phyloP scores from a whole-genome alignment of 2,329 filamentous ascomycete species.

The Penicillium crustosum region DNA sequence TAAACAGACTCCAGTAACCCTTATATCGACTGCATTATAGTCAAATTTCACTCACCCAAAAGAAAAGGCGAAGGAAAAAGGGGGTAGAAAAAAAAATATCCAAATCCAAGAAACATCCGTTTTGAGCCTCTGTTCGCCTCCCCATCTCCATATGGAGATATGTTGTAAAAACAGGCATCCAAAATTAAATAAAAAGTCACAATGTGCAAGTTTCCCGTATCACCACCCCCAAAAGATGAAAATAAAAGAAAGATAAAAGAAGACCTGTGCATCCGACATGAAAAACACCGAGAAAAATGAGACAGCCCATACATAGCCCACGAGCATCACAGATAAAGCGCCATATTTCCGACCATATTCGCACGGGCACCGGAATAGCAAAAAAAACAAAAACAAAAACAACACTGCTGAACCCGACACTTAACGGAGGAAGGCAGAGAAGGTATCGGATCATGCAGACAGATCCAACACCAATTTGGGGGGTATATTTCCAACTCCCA shows the following conservation, averaged over 20 bases:
- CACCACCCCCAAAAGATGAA: constrained; percentile 1
- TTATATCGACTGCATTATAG: neutral
- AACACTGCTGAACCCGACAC: neutral
- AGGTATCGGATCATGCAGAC: constrained; percentile 2
- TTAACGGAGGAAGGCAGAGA: neutral
- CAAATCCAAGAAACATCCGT: constrained; percentile 13
- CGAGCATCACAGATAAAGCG: constrained; percentile 16
- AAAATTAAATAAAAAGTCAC: constrained; percentile 4
- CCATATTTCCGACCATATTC: constrained; percentile 16
- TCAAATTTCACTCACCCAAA: neutral
- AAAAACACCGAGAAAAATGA: constrained; percentile 19
- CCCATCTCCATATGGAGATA: constrained; percentile 1
- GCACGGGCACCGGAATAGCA: constrained; percentile 12
- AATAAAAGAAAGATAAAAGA: neutral
- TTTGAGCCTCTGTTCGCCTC: constrained; percentile 15
- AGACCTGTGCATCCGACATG: constrained; percentile 8
- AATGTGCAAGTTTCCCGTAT: constrained; percentile 11
- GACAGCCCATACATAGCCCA: constrained; percentile 10
- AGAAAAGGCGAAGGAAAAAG: neutral
- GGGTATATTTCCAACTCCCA: neutral
- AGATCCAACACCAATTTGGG: neutral
- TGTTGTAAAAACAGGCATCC: constrained; percentile 13
- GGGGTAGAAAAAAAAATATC: neutral
- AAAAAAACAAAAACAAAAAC: constrained; percentile 3
- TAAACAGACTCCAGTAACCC: constrained; percentile 2